Evolutionary conservation across 139 green algal genomes (phyloP).

Genomic region (Chlamydomonas sp.): DNA sequence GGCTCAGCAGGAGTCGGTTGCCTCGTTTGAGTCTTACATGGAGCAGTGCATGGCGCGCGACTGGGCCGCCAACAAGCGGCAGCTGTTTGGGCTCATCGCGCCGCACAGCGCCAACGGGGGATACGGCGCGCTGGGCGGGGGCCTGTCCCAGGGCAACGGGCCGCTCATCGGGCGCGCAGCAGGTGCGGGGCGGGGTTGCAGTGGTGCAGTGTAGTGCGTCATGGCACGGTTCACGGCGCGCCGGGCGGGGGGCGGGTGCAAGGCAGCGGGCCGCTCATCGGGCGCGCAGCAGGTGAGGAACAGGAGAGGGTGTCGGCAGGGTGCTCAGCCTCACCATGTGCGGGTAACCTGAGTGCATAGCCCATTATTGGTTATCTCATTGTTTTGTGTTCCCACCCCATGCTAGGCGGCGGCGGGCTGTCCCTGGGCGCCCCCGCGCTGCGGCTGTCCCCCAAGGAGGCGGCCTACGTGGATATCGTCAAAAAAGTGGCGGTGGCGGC

Average conservation of each 20-base stretch:
- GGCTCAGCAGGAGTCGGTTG: slow-evolving; percentile 74
- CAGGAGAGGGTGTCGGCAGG: neutral
- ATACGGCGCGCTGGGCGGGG: neutral
- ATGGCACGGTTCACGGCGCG: neutral
- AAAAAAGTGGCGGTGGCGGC: slow-evolving; percentile 48
- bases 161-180: slow-evolving; percentile 38
- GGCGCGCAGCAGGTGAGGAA: slow-evolving; percentile 2
- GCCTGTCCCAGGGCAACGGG: neutral
- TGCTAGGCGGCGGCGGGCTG: neutral
- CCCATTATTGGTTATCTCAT: no score
- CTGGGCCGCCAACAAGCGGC: slow-evolving; percentile 79
- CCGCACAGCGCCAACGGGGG: slow-evolving; percentile 37
- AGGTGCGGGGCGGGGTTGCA: no score
- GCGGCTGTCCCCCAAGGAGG: slow-evolving; percentile 62
- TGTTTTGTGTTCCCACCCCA: neutral
- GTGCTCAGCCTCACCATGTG: neutral
- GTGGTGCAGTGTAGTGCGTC: no score
- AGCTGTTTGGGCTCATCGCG: slow-evolving; percentile 73
- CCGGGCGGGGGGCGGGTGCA: neutral
- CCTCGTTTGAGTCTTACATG: slow-evolving; percentile 86
- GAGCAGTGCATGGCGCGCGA: slow-evolving; percentile 68
- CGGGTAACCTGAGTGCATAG: no score
- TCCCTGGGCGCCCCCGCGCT: slow-evolving; percentile 3
- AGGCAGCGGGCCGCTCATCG: slow-evolving; percentile 31
- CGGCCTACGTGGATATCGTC: slow-evolving; percentile 75